Evolutionary conservation across 768 basidiomycete genomes (phyloP), one percentile per base, ranked within the genome.

Genomic region (Tulasnella sp.): DNA sequence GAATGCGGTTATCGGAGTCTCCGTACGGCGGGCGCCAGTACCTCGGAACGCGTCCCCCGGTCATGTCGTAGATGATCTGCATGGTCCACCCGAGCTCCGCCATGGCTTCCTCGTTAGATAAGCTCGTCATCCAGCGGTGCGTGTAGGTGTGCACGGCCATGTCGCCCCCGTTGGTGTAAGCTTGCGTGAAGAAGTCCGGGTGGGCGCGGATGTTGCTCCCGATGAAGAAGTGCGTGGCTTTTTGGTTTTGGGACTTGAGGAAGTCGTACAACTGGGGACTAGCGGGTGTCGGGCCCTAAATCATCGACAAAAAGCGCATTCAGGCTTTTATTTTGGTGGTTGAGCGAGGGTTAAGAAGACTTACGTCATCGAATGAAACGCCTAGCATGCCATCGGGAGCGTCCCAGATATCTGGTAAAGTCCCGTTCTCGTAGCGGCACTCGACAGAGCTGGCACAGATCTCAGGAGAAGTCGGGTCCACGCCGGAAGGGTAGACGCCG

Each of bases 21-120:
- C 92, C 92, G 77, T 86, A 94, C 8, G 93, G 93, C 1, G 92
- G 92, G n/a, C 93, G 82, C 94, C 94, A 97, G 83, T 84, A 95
- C 63, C 82, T 81, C 17, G 89, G 86, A n/a, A 88, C 77, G 17
- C 82, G 85, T 3, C 95, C 95, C 41, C 90, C 90, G 5, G 89
- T 92, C 0, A 88, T 88, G 78, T 94, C 88, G 75, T 26, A 9
- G 74, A 95, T 90, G 74, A 95, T 80, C 78, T 88, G 85, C 81
- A 89, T 84, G 3, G 91, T 88, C 89, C 90, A 94, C 12, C 92
- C 93, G 71, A 95, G 83, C 83, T 92, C 87, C 19, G 84, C 91
- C 40, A 95, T 75, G 62, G 94, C 79, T 36, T 89, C 69, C 52
- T 78, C 77, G 71, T 78, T 78, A 8, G 77, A 69, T 65, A 79